A percentile compares a stretch with the other conserved stretches of the same genome.
Conservation (phyloP, 352 stramenopile species). For the Phytopythium litorale region DNA sequence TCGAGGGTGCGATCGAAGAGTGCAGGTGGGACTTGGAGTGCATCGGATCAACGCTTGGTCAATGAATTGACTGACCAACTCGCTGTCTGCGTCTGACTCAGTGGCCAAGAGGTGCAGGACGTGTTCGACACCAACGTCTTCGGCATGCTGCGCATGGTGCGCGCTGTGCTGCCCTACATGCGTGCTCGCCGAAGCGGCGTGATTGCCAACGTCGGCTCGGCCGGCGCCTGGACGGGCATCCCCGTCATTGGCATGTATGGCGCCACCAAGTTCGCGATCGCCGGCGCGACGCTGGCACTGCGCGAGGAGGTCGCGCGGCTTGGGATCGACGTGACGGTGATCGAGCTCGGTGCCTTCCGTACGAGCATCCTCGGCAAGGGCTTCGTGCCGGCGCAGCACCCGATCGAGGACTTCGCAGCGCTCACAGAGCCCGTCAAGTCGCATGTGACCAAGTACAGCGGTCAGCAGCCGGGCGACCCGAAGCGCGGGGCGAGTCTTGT, state of each 20-base stretch:
- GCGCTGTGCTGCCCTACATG: constrained; percentile 37
- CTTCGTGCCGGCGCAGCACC: constrained; percentile 13
- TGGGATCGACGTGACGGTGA: constrained; percentile 34
- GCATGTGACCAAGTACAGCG: constrained; percentile 21
- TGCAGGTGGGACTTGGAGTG: constrained; percentile 9
- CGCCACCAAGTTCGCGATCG: constrained; percentile 40
- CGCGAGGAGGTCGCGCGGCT: constrained; percentile 27
- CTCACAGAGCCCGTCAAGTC: constrained; percentile 21
- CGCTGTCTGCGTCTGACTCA: not conserved
- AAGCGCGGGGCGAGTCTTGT: constrained; percentile 23
- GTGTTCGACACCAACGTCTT: constrained; percentile 50
- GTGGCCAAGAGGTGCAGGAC: constrained; percentile 27
- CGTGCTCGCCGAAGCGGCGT: constrained; percentile 24
- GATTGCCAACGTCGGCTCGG: constrained; percentile 41
- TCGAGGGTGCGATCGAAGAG: constrained; percentile 35
- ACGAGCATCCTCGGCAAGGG: constrained; percentile 27
- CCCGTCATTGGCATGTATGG: constrained; percentile 30
- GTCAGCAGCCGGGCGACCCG: constrained; percentile 32
- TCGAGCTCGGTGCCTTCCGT: constrained; percentile 35
- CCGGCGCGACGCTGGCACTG: constrained; percentile 25
- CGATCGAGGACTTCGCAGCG: constrained; percentile 22
- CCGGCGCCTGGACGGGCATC: constrained; percentile 23
- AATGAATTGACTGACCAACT: not conserved
- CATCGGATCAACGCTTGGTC: not conserved
- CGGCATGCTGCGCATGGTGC: constrained; percentile 26